Percentiles rank a stretch among this genome's conserved stretches.
These are phyloP conservation scores for Coccinonectria pachysandricola DNA, from an alignment of 2,329 filamentous ascomycete species.

Conservation along the genomic window DNA sequence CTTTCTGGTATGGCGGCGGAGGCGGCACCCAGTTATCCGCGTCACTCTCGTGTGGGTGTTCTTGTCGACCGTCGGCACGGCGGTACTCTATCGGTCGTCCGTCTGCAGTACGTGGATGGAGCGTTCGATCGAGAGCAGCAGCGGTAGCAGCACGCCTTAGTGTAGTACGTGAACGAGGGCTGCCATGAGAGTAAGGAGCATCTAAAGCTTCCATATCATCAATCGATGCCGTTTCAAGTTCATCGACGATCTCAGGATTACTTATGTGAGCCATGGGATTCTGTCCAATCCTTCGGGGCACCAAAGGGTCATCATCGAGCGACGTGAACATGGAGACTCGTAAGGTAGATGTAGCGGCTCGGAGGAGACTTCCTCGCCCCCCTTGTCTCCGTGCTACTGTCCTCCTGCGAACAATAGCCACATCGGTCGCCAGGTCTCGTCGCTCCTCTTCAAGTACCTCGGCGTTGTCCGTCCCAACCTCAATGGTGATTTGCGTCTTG, in stretches of 20 bases:
- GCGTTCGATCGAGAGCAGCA: slow-evolving; percentile 61
- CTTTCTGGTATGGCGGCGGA: slow-evolving; percentile 67
- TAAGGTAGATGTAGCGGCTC: slow-evolving; percentile 36
- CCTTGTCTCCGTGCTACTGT: slow-evolving; percentile 57
- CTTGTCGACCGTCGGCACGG: slow-evolving; percentile 57
- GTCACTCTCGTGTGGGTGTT: slow-evolving; percentile 77
- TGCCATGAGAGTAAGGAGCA: slow-evolving; percentile 62
- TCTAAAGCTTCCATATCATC: slow-evolving; percentile 55
- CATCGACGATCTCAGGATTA: slow-evolving; percentile 22
- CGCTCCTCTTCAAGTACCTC: slow-evolving; percentile 64
- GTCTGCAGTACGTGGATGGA: slow-evolving; percentile 48
- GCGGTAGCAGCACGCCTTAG: slow-evolving; percentile 65
- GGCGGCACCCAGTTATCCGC: slow-evolving; percentile 84
- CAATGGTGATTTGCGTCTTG: slow-evolving; percentile 52
- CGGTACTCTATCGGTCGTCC: slow-evolving; percentile 50
- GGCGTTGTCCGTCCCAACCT: slow-evolving; percentile 60
- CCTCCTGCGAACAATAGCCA: slow-evolving; percentile 65
- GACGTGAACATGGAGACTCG: slow-evolving; percentile 18
- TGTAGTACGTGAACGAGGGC: slow-evolving; percentile 59
- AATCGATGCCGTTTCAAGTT: slow-evolving; percentile 36
- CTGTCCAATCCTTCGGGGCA: slow-evolving; percentile 37
- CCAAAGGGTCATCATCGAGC: slow-evolving; percentile 39
- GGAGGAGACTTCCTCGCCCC: slow-evolving; percentile 36
- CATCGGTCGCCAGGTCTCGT: slow-evolving; percentile 65
- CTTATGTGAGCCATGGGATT: slow-evolving; percentile 10